Evolutionary conservation across 2,329 filamentous ascomycete genomes (phyloP), one percentile per base, ranked within the genome.

Genomic region (Penicillium sp.): DNA sequence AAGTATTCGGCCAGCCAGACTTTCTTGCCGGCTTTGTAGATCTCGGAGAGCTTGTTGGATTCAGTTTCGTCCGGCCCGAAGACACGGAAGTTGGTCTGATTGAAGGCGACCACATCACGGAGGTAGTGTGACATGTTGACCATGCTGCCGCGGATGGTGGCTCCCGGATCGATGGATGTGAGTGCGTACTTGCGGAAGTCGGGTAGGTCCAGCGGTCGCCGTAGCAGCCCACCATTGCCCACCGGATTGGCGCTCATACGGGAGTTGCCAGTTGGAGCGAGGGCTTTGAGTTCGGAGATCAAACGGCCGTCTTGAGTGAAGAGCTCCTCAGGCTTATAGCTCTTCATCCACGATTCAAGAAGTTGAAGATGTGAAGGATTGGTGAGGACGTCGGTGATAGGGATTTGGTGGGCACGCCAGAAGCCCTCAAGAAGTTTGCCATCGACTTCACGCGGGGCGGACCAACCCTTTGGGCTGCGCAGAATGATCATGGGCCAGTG

Each of bases 21-120:
- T 69, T 89, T 89, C 76, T 88, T 85, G 5, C 82, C 82, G 1
- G 79, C 83, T 51, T 84, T 77, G 66, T 89, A 89, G 39, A 89
- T 81, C 22, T 77, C 77, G 1, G 72, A 76, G 2, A 90, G 79
- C 69, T 90, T 89, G 71, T 90, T 90, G 19, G 84, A 88, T 64
- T 89, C 82, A 0, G 85, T 89, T 75, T 90, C 86, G 62, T 89
- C 86, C 0, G 86, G 86, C 0, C 85, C 85, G 57, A 88, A 87
- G 6, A 89, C 74, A 38, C 86, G 83, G 76, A 90, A 90, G 62
- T 78, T 84, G 50, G 72, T 74, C 56, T 71, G 74, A 61, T 90
- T 90, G 31, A 72, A 69, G 24, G 75, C 77, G 24, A 89, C 75
- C 40, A 89, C 73, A 51, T 88, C 84, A 29, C 80, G 77, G 41